Base-by-base conservation (phyloP, 352 stramenopile genomes). In the Globisporangium sylvaticum region DNA sequence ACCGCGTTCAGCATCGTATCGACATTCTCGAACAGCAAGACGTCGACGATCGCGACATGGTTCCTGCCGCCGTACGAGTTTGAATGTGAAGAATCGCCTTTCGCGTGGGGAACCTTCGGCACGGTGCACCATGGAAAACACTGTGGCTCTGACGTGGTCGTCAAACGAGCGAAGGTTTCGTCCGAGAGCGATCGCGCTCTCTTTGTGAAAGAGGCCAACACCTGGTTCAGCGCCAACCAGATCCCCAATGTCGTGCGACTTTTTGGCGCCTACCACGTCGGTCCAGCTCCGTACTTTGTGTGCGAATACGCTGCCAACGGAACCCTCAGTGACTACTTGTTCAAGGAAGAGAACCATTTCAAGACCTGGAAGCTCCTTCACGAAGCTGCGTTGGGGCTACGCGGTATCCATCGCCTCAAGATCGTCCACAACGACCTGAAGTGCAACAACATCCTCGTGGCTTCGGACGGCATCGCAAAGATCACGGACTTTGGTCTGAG, bases 281-380 rank as follows among this genome's bases (percentile, higher is more conserved):
- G 46, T 14, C 18, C 6, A 4, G n/a, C 7, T 25, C 61, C 52
- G 12, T 59, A 60, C 48, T 66, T 66, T 39, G 61, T 66, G n/a
- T 58, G 46, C 9, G 61, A 66, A 25, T 60, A 39, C 18, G 61
- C 61, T 22, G 46, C 48, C 8, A 58, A 59, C 32, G 61, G 61
- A 1, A 58, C 61, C 4, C 34, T 66, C 3, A 8, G 20, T 4
- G 9, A 50, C 20, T 58, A 52, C 61, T 31, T 59, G 6, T 4
- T 29, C n/a, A 32, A 39, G 20, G n/a, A 20, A 8, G 34, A 58
- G 20, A 32, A 59, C 34, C 29, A 22, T 0, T 20, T 7, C 3
- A 22, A 8, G 20, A 66, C 34, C 2, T 66, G 61, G 61, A 15
- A 58, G 10, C 20, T 37, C 18, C n/a, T 66, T 29, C 24, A 24